phyloP scores from a whole-genome alignment of 352 stramenopile genomes.

The Plasmopara viticola region DNA sequence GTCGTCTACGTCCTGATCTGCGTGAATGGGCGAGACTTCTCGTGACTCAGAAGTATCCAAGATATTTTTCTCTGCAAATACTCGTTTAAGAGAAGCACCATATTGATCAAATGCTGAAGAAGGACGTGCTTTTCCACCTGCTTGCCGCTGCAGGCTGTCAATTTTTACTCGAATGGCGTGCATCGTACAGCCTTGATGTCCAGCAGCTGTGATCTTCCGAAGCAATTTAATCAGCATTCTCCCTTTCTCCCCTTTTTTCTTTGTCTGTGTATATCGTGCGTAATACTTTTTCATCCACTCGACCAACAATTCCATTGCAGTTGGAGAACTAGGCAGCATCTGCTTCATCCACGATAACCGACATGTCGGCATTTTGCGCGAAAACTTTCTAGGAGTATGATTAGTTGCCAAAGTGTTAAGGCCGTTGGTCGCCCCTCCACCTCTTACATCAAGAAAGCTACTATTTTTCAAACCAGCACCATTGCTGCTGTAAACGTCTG shows the following conservation, averaged over 20 bases:
- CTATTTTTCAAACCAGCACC: too few species aligned
- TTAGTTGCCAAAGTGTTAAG: too few species aligned
- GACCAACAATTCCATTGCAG: too few species aligned
- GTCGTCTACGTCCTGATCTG: too few species aligned
- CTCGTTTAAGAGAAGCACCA: constrained; percentile 11
- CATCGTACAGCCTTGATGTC: constrained; percentile 19
- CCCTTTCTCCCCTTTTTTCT: too few species aligned
- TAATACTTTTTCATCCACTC: too few species aligned
- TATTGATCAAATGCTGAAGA: constrained; percentile 22
- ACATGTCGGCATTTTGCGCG: constrained; percentile 8
- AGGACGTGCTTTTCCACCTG: constrained; percentile 14
- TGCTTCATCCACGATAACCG: constrained; percentile 27
- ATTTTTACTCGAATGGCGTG: constrained; percentile 28
- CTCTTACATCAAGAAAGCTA: too few species aligned
- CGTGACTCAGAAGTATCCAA: too few species aligned
- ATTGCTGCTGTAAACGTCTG: too few species aligned
- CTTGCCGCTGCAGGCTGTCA: constrained; percentile 25
- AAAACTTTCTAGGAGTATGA: constrained; percentile 11
- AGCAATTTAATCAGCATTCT: constrained; percentile 10
- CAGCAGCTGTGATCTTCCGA: constrained; percentile 16
- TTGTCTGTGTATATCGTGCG: too few species aligned
- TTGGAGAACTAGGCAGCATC: constrained; percentile 1
- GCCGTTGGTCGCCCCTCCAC: too few species aligned
- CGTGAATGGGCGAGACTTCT: too few species aligned
- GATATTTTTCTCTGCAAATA: constrained; percentile 14